Conservation (phyloP, 495 filamentous ascomycete genomes). For the Annulohypoxylon bovei region DNA sequence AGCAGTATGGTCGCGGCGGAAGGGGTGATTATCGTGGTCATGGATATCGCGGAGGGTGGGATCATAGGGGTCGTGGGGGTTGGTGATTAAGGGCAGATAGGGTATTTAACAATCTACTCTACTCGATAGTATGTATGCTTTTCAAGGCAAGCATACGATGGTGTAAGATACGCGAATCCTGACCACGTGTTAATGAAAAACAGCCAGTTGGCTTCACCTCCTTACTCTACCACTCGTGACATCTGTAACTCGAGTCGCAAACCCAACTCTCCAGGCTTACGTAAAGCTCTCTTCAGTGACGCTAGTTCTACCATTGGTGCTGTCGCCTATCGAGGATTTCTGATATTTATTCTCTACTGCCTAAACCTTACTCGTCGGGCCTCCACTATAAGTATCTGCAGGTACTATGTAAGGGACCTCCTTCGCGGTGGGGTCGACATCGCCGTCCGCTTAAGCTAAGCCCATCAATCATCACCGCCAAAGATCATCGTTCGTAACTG, state of each 20-base stretch:
- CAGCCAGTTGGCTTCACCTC: neutral
- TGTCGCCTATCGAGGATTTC: neutral
- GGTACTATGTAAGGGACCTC: neutral
- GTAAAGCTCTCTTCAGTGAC: neutral
- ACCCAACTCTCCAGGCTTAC: neutral
- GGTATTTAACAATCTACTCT: neutral
- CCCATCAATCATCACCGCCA: neutral
- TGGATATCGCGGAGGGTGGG: slow-evolving; percentile 45
- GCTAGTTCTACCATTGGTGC: neutral
- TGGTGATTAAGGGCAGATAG: slow-evolving; percentile 29
- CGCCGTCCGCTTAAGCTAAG: neutral
- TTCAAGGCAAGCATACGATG: neutral
- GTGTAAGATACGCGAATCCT: neutral
- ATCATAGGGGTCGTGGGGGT: slow-evolving; percentile 43
- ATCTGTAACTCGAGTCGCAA: neutral
- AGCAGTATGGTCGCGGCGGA: slow-evolving; percentile 45
- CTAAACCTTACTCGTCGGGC: neutral
- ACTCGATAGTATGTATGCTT: neutral
- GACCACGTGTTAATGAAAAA: neutral
- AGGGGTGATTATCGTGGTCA: slow-evolving; percentile 43
- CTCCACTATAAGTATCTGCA: neutral
- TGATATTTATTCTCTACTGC: too few species aligned
- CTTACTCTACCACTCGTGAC: neutral
- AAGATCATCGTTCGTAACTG: neutral
- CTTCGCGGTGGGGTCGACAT: neutral